Base-by-base conservation (phyloP, 2,329 filamentous ascomycete genomes). In the Rutstroemia sp. region DNA sequence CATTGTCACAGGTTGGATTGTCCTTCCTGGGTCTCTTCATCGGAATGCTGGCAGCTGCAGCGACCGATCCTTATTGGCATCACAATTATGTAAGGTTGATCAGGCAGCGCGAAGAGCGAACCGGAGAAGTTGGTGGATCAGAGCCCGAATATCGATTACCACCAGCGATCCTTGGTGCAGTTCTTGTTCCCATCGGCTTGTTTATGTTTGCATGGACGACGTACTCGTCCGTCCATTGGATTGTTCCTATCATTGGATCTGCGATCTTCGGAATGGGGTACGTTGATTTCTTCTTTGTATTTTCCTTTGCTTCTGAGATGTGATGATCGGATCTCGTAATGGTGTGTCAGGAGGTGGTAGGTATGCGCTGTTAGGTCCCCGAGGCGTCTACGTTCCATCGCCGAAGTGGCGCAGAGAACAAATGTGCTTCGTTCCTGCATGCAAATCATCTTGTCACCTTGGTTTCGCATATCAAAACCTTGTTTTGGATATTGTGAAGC, bases 131-230 rank as follows among this genome's bases (percentile, higher is more conserved):
- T 8, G 65, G 65, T 65, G 75, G 79, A 49, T 86, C 83, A 58
- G 89, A 96, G 75, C 92, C 92, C 8, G 92, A 96, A 73, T 95
- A 87, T 73, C 83, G 90, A 59, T 79, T 96, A 36, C 88, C 89
- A 6, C 83, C 89, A 36, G 82, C 84, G 19, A 87, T 92, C 51
- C 69, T 78, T 7, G 92, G 92, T n/a, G 84, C 84, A 0, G 72
- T 90, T 46, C 72, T 95, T 9, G 89, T 94, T 34, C 89, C 91
- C 5, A 75, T 88, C 56, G 89, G 89, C 6, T 73, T 97, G 16
- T 95, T 96, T 71, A 87, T 89, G 73, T 96, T 96, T 72, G 90
- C 83, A 21, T 96, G 90, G 88, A 91, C 88, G 4, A 87, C 87
- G 14, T 92, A 85, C 69, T 71, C 84, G 2, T 79, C 72, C 63